Evolutionary conservation across 2,329 filamentous ascomycete species (phyloP), one percentile per base, ranked within the genome.

Genomic region (Neonectria neomacrospora): DNA sequence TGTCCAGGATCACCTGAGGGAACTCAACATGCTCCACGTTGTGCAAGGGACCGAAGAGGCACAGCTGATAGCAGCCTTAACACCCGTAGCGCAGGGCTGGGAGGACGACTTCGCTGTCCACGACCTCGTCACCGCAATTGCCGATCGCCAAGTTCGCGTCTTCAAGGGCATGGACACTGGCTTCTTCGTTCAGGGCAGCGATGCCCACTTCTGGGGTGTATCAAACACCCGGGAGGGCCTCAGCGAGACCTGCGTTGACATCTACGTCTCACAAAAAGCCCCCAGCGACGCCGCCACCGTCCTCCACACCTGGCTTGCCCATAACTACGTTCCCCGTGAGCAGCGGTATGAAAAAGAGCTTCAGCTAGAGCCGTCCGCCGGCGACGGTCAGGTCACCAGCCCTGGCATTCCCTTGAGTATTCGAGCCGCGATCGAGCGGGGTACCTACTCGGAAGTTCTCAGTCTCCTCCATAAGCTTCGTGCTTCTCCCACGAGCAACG

Each of bases 101-200:
- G 30, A 47, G 12, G 58, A 54, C 18, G 41, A 58, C 16, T 23
- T 39, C 28, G 12, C 42, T 0, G 48, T 58, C 4, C 54, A 62
- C n/a, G 41, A 58, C 1, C 60, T 62, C 23, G 28, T 62, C 23
- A 54, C 48, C 18, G 60, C 39, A n/a, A 23, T 62, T 2, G 32
- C 42, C 11, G 30, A 54, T 34, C 55, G 30, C 37, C 51, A 63
- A 8, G 30, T 65, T 7, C 60, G 63, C 4, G 28, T 65, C 28
- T 63, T 60, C 60, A 65, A 65, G 34, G 60, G 63, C 39, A 50
- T 65, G 23, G 61, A 65, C n/a, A 65, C 63, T 2, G 63, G 63
- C 2, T 65, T 65, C 45, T 26, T 26, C n/a, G 52, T 63, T 16
- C 56, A 60, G 8, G 60, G 55, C 11, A 58, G 51, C 14, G 63